Evolutionary conservation across 768 basidiomycete genomes (phyloP).

Genomic region (Russula earlei): DNA sequence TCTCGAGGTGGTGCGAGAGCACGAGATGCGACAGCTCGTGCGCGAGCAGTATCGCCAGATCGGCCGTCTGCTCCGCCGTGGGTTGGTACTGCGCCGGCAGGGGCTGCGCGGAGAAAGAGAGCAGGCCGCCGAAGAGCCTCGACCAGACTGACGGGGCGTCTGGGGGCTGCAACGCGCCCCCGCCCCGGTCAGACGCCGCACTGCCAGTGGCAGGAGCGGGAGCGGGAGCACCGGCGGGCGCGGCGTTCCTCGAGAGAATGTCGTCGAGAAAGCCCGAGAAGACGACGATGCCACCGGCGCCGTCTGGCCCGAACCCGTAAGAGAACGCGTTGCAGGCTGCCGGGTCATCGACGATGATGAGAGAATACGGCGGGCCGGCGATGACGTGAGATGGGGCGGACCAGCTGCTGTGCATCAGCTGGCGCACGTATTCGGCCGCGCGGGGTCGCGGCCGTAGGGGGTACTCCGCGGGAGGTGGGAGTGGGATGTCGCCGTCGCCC

Average conservation of each 20-base stretch:
- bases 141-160: constrained; percentile 37
- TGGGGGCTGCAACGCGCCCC: constrained; percentile 18
- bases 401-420: constrained; percentile 31
- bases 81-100: constrained; percentile 32
- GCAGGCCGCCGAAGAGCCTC: constrained; percentile 38
- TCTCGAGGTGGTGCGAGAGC: constrained; percentile 85
- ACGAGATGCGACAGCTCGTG: constrained; percentile 93
- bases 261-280: constrained; percentile 92
- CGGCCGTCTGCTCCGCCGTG: constrained; percentile 72
- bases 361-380: constrained; percentile 79
- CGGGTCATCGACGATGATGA: constrained; percentile 82
- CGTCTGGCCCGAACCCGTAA: constrained; percentile 89
- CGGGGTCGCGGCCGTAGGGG: constrained; percentile 81
- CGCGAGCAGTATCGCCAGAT: constrained; percentile 83
- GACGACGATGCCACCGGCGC: constrained; percentile 88
- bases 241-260: constrained; percentile 46
- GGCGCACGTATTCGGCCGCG: constrained; percentile 58
- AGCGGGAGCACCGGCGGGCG: constrained; percentile 22
- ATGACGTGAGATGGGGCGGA: constrained; percentile 43
- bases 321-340: constrained; percentile 86
- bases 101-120: constrained; percentile 30
- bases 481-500: constrained; percentile 41
- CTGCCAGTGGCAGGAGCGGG: background rate
- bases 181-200: background rate
- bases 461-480: constrained; percentile 74